phyloP scores from a whole-genome alignment of 1,139 yeast genomes.

The Saccharomycopsis crataegensis region DNA sequence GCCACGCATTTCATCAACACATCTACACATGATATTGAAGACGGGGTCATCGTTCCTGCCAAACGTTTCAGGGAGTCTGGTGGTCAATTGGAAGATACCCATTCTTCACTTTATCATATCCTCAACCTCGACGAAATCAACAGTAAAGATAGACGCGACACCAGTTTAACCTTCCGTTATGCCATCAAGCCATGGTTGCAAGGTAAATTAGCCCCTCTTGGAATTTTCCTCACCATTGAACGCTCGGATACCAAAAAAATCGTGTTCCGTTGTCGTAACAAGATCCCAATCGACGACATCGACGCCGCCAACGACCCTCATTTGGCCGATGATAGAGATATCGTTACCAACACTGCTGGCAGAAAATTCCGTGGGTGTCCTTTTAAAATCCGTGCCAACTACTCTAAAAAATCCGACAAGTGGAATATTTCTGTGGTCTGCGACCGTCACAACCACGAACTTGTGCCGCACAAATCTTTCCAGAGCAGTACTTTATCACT shows the following conservation, averaged over 20 bases:
- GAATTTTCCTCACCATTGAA: constrained; percentile 43
- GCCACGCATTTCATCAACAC: no score
- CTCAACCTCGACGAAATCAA: constrained; percentile 14
- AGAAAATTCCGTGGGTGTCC: constrained; percentile 32
- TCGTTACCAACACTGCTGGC: not conserved
- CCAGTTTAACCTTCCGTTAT: constrained; percentile 21
- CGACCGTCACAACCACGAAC: constrained; percentile 31
- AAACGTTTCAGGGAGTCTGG: no score
- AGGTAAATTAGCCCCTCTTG: constrained; percentile 29
- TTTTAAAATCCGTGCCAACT: constrained; percentile 46
- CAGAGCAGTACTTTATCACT: not conserved
- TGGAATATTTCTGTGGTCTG: constrained; percentile 46
- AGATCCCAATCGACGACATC: not conserved
- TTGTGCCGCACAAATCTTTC: not conserved
- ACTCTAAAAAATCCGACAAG: constrained; percentile 33
- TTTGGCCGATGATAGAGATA: not conserved
- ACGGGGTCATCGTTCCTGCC: no score
- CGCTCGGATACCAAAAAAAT: constrained; percentile 46
- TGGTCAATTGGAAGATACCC: no score
- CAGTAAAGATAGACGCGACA: constrained; percentile 4
- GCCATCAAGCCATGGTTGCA: constrained; percentile 51
- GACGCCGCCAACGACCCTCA: not conserved
- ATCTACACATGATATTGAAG: no score
- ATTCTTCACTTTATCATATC: not conserved
- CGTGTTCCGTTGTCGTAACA: constrained; percentile 38